A percentile compares a stretch with the other conserved stretches of the same genome.
Evolutionary conservation across 2,329 filamentous ascomycete species (phyloP).

Genomic region (Fusarium sp.): DNA sequence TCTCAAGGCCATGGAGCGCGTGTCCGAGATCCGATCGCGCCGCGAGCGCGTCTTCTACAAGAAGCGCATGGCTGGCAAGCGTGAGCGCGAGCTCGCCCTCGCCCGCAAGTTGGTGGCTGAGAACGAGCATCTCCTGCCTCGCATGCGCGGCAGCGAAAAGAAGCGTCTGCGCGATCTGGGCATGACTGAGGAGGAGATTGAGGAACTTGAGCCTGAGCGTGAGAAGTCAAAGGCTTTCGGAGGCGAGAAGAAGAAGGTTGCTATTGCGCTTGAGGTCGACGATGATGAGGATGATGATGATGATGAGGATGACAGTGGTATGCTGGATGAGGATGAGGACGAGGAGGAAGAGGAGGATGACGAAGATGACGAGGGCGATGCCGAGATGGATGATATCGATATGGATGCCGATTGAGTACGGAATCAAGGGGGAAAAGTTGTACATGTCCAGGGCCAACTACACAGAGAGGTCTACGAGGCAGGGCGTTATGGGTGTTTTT

Average conservation of each 20-base stretch:
- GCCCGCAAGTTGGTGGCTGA: slow-evolving; percentile 90
- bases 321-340: slow-evolving; percentile 49
- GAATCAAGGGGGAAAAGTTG: slow-evolving; percentile 14
- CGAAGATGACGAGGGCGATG: slow-evolving; percentile 48
- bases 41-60: slow-evolving; percentile 94
- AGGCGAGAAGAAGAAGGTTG: slow-evolving; percentile 53
- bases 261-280: slow-evolving; percentile 48
- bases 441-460: slow-evolving; percentile 11
- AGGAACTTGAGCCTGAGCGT: slow-evolving; percentile 55
- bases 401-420: slow-evolving; percentile 42
- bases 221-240: slow-evolving; percentile 54
- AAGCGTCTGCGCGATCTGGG: slow-evolving; percentile 64
- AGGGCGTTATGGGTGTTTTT: slow-evolving; percentile 41
- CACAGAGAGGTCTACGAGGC: slow-evolving; percentile 27
- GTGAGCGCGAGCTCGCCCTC: slow-evolving; percentile 78
- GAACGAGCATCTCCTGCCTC: slow-evolving; percentile 91
- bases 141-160: slow-evolving; percentile 71
- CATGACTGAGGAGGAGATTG: slow-evolving; percentile 58
- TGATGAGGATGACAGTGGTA: slow-evolving; percentile 41
- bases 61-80: slow-evolving; percentile 90
- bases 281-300: slow-evolving; percentile 49
- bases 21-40: slow-evolving; percentile 82
- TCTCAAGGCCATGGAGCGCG: slow-evolving; percentile 89
- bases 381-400: slow-evolving; percentile 47
- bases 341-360: slow-evolving; percentile 49